Conservation (phyloP, 495 filamentous ascomycete genomes). For the Penicillium turbatum region DNA sequence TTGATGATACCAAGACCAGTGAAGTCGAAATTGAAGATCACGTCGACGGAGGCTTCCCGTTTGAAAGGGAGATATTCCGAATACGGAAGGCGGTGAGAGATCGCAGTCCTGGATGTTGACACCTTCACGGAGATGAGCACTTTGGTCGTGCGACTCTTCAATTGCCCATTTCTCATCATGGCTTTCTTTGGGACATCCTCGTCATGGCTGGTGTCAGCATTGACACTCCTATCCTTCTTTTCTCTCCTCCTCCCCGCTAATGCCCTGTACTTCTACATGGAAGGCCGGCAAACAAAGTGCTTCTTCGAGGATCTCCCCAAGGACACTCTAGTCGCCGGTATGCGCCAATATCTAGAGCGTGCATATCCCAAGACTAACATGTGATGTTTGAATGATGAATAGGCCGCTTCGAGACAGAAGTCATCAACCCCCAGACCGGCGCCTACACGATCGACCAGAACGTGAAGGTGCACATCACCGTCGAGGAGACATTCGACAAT, state of each 20-base stretch:
- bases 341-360: constrained; percentile 11
- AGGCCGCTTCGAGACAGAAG: constrained; percentile 81
- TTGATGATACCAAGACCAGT: constrained; percentile 3
- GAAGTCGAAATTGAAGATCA: constrained; percentile 15
- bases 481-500: constrained; percentile 96
- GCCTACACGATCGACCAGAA: constrained; percentile 64
- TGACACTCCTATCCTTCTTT: constrained; percentile 38
- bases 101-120: constrained; percentile 16
- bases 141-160: constrained; percentile 9
- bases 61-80: constrained; percentile 15
- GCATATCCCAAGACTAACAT: background rate
- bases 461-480: constrained; percentile 81
- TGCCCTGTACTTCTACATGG: constrained; percentile 94
- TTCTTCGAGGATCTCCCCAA: constrained; percentile 99
- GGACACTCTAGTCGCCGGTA: constrained; percentile 92
- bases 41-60: constrained; percentile 18
- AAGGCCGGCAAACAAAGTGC: constrained; percentile 66
- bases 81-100: constrained; percentile 22
- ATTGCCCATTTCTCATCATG: constrained; percentile 26
- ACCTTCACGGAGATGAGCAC: constrained; percentile 15
- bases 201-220: constrained; percentile 39
- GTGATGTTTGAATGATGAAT: background rate
- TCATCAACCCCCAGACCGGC: constrained; percentile 61
- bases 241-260: constrained; percentile 57
- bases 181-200: constrained; percentile 30